These are phyloP conservation scores for Capsicum pubescens DNA, from an alignment of 257 asterid genomes.

Conservation along the genomic window DNA sequence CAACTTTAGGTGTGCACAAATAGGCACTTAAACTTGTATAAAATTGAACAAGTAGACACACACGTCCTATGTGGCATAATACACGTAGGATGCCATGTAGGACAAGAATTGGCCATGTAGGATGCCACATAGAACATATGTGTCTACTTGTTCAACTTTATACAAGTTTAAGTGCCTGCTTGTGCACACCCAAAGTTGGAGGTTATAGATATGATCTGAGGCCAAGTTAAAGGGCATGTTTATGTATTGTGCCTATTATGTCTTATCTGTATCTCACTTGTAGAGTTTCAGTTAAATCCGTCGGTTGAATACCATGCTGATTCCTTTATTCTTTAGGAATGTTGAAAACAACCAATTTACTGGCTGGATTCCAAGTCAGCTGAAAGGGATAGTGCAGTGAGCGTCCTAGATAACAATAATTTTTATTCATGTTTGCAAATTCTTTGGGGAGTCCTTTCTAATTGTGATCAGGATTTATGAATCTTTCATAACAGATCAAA, in stretches of 20 bases:
- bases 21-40: no score
- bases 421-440: not conserved
- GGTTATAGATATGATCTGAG: no score
- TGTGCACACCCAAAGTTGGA: no score
- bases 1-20: no score
- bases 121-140: no score
- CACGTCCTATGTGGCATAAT: no score
- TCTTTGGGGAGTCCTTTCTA: conserved; percentile 8
- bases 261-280: conserved; percentile 26
- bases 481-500: conserved; percentile 53
- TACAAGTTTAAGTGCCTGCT: no score
- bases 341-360: conserved; percentile 87
- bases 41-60: no score
- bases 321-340: conserved; percentile 50
- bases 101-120: no score
- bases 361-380: conserved; percentile 83
- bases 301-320: conserved; percentile 21
- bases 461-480: not conserved
- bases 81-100: no score
- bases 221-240: no score
- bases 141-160: no score
- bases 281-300: not conserved
- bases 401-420: conserved; percentile 35
- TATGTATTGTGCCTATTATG: not conserved
- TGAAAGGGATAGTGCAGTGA: conserved; percentile 78